Base-by-base conservation (phyloP, 2,329 filamentous ascomycete species). In the Cyanodermella asteris region DNA sequence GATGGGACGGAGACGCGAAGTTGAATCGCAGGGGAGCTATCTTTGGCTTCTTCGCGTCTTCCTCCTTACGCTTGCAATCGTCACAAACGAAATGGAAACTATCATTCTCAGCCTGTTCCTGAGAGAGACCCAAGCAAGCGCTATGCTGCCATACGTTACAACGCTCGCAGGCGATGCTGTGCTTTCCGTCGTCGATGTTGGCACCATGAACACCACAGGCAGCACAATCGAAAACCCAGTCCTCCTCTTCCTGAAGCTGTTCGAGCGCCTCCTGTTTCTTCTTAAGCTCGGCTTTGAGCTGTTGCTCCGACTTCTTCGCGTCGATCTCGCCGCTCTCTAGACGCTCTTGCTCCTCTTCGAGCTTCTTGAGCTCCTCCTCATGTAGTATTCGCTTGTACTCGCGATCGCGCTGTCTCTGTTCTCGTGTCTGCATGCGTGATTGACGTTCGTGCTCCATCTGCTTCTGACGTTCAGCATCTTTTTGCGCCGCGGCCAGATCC, bases 71-170 rank as follows among this genome's bases (percentile, higher is more conserved):
- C 37, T 65, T 68, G 53, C 87, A 97, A 23, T 72, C 68, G 17
- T 55, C 55, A 51, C 84, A 94, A 34, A 91, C 49, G 41, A 91
- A 91, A 32, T 77, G 70, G 40, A 94, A 94, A 35, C 90, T 76
- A 2, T 78, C 68, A 23, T 70, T 61, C 34, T 91, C 84, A 1
- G 81, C 82, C 33, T 82, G 74, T 31, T 62, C 54, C 38, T 90
- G 65, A 22, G 64, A 63, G 34, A 94, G 75, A 20, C 72, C 73
- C 31, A 91, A 64, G 42, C 87, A 97, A 39, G 75, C 78, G 56
- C 81, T 91, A 43, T 97, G 87, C 45, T 94, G 84, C 87, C 87
- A 97, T 23, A 91, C 72, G 42, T 73, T 90, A 55, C 87, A 97
- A 36, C 61, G 71, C 43, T 97, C 87, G 49, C 87, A 97, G 15